A percentile compares a stretch with the other conserved stretches of the same genome.
These are phyloP conservation scores for Melanopsichium pennsylvanicum DNA, from an alignment of 1,284 basidiomycete genomes.

Conservation along the genomic window DNA sequence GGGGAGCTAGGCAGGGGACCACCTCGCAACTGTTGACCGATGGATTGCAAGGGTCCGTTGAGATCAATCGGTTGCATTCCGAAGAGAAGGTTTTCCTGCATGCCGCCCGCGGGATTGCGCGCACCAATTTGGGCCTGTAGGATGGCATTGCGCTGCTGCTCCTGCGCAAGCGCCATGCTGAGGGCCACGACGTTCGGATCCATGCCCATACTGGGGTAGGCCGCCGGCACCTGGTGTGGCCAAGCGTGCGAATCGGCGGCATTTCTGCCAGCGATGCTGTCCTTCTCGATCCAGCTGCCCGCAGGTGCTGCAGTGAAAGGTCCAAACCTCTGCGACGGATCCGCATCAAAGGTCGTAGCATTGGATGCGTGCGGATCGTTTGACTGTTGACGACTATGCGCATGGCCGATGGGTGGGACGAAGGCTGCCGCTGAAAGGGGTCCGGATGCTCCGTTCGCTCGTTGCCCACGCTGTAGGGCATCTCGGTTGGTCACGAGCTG, in stretches of 20 bases:
- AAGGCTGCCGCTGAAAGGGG: slow-evolving; percentile 45
- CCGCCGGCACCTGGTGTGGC: slow-evolving; percentile 9
- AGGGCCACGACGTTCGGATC: slow-evolving; percentile 45
- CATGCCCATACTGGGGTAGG: slow-evolving; percentile 6
- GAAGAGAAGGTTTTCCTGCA: slow-evolving; percentile 30
- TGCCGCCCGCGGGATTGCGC: slow-evolving; percentile 5
- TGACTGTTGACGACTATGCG: slow-evolving; percentile 35
- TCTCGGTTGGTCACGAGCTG: slow-evolving; percentile 56
- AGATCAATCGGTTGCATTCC: slow-evolving; percentile 41
- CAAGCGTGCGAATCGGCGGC: slow-evolving; percentile 15
- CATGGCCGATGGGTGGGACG: slow-evolving; percentile 53
- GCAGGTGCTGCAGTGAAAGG: slow-evolving; percentile 43
- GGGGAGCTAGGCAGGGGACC: slow-evolving; percentile 14
- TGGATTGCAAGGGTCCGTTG: slow-evolving; percentile 20
- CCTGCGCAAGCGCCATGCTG: slow-evolving; percentile 52
- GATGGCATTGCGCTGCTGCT: slow-evolving; percentile 50
- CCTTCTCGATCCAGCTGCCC: slow-evolving; percentile 35
- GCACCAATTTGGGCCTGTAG: slow-evolving; percentile 47
- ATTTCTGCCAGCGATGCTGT: slow-evolving; percentile 18
- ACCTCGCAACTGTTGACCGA: slow-evolving; percentile 39
- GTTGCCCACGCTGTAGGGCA: slow-evolving; percentile 37
- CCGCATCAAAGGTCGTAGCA: slow-evolving; percentile 11
- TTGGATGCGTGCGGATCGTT: slow-evolving; percentile 9
- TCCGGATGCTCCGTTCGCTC: slow-evolving; percentile 5
- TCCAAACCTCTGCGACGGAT: slow-evolving; percentile 19